Conservation (phyloP, 768 basidiomycete species). For the Astraeus odoratus region DNA sequence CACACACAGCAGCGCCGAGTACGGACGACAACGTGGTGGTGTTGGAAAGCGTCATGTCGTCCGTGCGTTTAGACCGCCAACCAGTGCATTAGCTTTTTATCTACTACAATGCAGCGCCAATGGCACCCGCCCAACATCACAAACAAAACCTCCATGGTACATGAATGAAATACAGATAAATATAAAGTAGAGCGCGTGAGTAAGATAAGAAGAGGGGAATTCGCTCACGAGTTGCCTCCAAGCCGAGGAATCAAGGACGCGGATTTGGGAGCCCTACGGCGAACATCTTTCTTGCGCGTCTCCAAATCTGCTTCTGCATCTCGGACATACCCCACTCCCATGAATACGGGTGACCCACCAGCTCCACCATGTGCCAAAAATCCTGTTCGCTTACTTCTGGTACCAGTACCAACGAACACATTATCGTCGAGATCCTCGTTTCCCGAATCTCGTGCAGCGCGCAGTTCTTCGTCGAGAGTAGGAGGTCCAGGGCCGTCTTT, state of each 20-base stretch:
- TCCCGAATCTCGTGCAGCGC: constrained; percentile 35
- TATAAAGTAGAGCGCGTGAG: constrained; percentile 8
- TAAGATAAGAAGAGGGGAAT: not conserved
- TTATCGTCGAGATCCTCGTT: constrained; percentile 34
- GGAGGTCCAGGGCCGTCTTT: constrained; percentile 30
- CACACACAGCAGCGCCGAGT: constrained; percentile 3
- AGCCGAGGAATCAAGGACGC: constrained; percentile 20
- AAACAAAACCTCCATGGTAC: not conserved
- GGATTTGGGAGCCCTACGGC: constrained; percentile 7
- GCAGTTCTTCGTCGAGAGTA: constrained; percentile 66
- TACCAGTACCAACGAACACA: constrained; percentile 49
- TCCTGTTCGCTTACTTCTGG: constrained; percentile 43
- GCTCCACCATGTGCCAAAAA: constrained; percentile 74
- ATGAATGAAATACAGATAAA: constrained; percentile 22
- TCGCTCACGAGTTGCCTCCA: constrained; percentile 12
- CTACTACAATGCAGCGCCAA: no score
- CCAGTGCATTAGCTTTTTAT: no score
- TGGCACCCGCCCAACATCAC: not conserved
- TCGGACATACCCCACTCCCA: constrained; percentile 62
- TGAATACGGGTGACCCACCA: constrained; percentile 62
- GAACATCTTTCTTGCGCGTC: not conserved
- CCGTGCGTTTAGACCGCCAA: no score
- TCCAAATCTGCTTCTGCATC: constrained; percentile 33
- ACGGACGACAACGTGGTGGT: not conserved
- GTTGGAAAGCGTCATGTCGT: not conserved